Conservation (phyloP, 129 eudicot species). For the Flaveria bidentis region DNA sequence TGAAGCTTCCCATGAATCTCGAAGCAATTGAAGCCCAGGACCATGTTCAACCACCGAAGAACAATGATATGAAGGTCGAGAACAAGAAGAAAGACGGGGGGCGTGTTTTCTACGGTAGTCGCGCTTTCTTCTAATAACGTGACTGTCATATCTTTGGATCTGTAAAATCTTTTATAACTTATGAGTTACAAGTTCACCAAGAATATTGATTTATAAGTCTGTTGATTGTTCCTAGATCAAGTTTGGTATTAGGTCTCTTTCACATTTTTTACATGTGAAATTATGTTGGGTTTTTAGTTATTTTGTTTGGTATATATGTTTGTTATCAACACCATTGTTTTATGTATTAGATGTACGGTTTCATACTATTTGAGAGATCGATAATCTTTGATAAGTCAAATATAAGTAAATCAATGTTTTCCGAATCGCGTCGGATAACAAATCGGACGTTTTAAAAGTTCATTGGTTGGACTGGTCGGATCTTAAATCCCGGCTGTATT, state of each 20-base stretch:
- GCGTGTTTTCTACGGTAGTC: slow-evolving; percentile 84
- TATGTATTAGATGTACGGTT: too few species aligned
- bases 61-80: slow-evolving; percentile 40
- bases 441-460: too few species aligned
- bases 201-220: slow-evolving; percentile 13
- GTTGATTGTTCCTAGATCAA: slow-evolving; percentile 19
- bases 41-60: slow-evolving; percentile 28
- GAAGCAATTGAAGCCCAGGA: slow-evolving; percentile 42
- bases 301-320: slow-evolving; percentile 5
- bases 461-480: too few species aligned
- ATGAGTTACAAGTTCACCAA: neutral
- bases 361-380: too few species aligned
- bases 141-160: neutral
- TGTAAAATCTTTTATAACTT: slow-evolving; percentile 14
- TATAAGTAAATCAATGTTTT: too few species aligned
- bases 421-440: too few species aligned
- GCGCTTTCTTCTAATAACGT: slow-evolving; percentile 67
- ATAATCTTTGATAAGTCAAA: too few species aligned
- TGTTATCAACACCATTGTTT: too few species aligned
- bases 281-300: neutral
- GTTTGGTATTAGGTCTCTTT: slow-evolving; percentile 5
- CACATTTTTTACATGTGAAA: slow-evolving; percentile 11
- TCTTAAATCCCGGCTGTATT: too few species aligned
- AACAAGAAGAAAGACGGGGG: slow-evolving; percentile 58
- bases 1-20: slow-evolving; percentile 88